Evolutionary conservation across 2,329 filamentous ascomycete genomes (phyloP).

Genomic region (Alternaria longipes): DNA sequence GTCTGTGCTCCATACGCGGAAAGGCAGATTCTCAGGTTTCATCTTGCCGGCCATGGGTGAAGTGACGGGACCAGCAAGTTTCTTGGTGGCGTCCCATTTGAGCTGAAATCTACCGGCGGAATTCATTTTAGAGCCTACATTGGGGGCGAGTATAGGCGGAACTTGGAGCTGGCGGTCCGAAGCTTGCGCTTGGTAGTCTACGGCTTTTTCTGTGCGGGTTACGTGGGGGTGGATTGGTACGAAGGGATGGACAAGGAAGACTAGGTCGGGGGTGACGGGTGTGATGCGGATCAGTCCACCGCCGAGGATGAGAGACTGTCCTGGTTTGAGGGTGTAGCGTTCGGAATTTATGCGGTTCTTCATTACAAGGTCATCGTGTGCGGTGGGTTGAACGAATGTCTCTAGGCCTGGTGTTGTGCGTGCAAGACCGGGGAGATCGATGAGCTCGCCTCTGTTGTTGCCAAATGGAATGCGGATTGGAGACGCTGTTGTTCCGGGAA

Average conservation of each 20-base stretch:
- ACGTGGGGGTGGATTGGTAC: slow-evolving; percentile 79
- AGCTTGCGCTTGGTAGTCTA: slow-evolving; percentile 70
- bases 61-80: slow-evolving; percentile 77
- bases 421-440: slow-evolving; percentile 88
- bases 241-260: slow-evolving; percentile 87
- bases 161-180: slow-evolving; percentile 67
- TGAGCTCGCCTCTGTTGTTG: slow-evolving; percentile 83
- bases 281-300: slow-evolving; percentile 90
- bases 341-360: slow-evolving; percentile 75
- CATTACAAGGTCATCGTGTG: slow-evolving; percentile 79
- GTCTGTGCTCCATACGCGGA: slow-evolving; percentile 80
- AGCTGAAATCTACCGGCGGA: slow-evolving; percentile 78
- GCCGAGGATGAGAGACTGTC: slow-evolving; percentile 79
- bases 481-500: slow-evolving; percentile 93
- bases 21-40: slow-evolving; percentile 76
- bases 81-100: slow-evolving; percentile 82
- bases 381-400: slow-evolving; percentile 71
- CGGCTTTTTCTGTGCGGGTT: slow-evolving; percentile 81
- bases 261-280: slow-evolving; percentile 69
- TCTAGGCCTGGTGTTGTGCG: slow-evolving; percentile 72
- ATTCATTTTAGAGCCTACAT: slow-evolving; percentile 47
- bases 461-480: slow-evolving; percentile 94
- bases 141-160: slow-evolving; percentile 65
- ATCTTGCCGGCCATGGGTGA: slow-evolving; percentile 68
- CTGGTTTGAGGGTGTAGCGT: slow-evolving; percentile 75